These are phyloP conservation scores for Mycena amicta DNA, from an alignment of 768 basidiomycete species.

Conservation along the genomic window DNA sequence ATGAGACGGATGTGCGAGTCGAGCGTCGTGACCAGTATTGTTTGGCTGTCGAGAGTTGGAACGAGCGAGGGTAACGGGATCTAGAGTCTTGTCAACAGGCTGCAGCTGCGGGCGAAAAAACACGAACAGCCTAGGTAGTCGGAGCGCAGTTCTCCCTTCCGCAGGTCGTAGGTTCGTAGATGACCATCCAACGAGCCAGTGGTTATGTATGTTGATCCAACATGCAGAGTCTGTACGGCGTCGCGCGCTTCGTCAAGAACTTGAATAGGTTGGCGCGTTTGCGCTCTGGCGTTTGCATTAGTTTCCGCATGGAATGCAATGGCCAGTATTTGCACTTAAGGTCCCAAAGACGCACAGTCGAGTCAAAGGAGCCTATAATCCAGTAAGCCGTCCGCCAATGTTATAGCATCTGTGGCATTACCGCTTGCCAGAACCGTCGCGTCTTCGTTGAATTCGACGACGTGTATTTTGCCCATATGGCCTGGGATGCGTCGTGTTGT, in stretches of 20 bases:
- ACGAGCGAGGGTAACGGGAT: conserved; percentile 75
- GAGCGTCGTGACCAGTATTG: conserved; percentile 79
- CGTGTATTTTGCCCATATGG: conserved; percentile 89
- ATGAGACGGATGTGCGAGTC: conserved; percentile 87
- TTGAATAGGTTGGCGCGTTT: conserved; percentile 86
- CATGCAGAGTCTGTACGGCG: conserved; percentile 77
- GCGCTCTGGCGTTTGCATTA: conserved; percentile 49
- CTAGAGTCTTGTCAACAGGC: too few relatives aligned
- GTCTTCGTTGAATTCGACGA: conserved; percentile 88
- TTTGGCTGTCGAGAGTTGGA: conserved; percentile 77
- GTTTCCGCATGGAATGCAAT: too few relatives aligned
- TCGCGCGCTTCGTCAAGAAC: conserved; percentile 87
- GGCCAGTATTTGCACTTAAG: too few relatives aligned
- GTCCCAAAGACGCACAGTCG: conserved; percentile 91
- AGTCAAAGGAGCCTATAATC: conserved; percentile 88
- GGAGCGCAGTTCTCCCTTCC: conserved; percentile 86
- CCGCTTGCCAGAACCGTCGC: conserved; percentile 88
- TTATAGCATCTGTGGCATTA: too few relatives aligned
- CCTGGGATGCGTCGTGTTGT: conserved; percentile 84
- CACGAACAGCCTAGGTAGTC: conserved; percentile 90
- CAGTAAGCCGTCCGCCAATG: too few relatives aligned
- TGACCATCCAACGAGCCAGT: conserved; percentile 91
- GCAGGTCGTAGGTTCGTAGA: conserved; percentile 91
- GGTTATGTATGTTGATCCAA: conserved; percentile 66
- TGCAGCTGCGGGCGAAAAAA: not conserved